phyloP scores from a whole-genome alignment of 2,329 filamentous ascomycete species.

The Colletotrichum noveboracense region DNA sequence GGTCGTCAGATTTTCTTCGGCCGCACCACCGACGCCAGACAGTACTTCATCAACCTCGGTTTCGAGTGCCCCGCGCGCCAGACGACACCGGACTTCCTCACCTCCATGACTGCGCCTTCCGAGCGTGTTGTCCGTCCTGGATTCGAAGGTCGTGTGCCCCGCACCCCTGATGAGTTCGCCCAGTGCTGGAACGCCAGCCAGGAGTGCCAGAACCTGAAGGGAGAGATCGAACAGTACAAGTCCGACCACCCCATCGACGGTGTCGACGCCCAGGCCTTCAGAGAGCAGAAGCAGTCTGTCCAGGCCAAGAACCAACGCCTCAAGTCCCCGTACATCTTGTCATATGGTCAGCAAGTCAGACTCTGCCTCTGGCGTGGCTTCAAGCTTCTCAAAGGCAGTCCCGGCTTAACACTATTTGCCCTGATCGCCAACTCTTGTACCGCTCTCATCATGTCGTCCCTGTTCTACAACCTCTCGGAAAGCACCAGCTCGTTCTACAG shows the following conservation, averaged over 20 bases:
- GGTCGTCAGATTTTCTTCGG: conserved; percentile 74
- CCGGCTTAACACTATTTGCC: conserved; percentile 40
- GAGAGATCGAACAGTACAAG: conserved; percentile 33
- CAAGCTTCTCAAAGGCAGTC: conserved; percentile 44
- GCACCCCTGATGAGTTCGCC: conserved; percentile 36
- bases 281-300: neutral
- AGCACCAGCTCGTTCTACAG: conserved; percentile 50
- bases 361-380: conserved; percentile 47
- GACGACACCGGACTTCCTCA: conserved; percentile 78
- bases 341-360: conserved; percentile 49
- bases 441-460: conserved; percentile 55
- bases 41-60: conserved; percentile 70
- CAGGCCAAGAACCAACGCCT: conserved; percentile 45
- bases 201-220: conserved; percentile 30
- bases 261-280: conserved; percentile 3
- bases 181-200: conserved; percentile 29
- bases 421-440: conserved; percentile 50
- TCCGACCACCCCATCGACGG: conserved; percentile 3
- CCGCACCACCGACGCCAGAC: conserved; percentile 60
- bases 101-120: conserved; percentile 53
- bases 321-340: conserved; percentile 55
- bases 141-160: conserved; percentile 30
- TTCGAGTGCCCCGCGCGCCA: conserved; percentile 61
- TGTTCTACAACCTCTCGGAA: conserved; percentile 52
- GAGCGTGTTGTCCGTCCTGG: conserved; percentile 30